phyloP scores from a whole-genome alignment of 2,329 filamentous ascomycete species.

The Phoma herbarum region DNA sequence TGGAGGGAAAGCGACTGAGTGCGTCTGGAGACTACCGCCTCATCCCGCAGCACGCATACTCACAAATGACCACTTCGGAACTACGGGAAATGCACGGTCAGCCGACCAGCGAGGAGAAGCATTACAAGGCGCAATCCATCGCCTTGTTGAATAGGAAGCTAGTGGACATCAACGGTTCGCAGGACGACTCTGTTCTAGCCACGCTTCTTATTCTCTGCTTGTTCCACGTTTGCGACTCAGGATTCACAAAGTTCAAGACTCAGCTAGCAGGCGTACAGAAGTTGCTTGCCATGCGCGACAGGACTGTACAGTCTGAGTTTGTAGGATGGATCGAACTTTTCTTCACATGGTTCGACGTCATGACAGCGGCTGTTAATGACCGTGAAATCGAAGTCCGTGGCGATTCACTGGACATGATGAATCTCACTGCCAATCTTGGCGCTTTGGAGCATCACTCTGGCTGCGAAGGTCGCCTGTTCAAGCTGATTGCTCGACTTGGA shows the following conservation, averaged over 20 bases:
- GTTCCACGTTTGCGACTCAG: slow-evolving; percentile 92
- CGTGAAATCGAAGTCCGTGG: slow-evolving; percentile 81
- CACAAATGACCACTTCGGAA: slow-evolving; percentile 49
- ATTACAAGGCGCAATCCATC: slow-evolving; percentile 85
- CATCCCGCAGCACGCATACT: slow-evolving; percentile 50
- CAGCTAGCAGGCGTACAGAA: slow-evolving; percentile 95
- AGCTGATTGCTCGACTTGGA: slow-evolving; percentile 82
- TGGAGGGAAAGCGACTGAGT: slow-evolving; percentile 54
- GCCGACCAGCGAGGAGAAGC: slow-evolving; percentile 77
- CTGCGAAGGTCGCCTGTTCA: slow-evolving; percentile 87
- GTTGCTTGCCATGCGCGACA: slow-evolving; percentile 78
- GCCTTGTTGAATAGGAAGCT: slow-evolving; percentile 84
- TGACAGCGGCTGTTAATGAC: slow-evolving; percentile 91
- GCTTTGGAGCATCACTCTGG: slow-evolving; percentile 86
- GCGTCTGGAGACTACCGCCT: slow-evolving; percentile 42
- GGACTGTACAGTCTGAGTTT: slow-evolving; percentile 67
- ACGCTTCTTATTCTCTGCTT: slow-evolving; percentile 88
- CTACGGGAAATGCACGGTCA: slow-evolving; percentile 58
- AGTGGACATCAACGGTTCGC: slow-evolving; percentile 75
- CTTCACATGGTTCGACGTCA: slow-evolving; percentile 94
- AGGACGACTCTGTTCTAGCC: slow-evolving; percentile 86
- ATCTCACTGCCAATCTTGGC: slow-evolving; percentile 72
- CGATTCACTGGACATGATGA: slow-evolving; percentile 69
- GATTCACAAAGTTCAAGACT: slow-evolving; percentile 90
- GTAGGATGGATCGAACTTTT: slow-evolving; percentile 91